Percentiles rank a stretch among this genome's conserved stretches.
Conservation (phyloP, 768 basidiomycete genomes). For the Baorangia bicolor region DNA sequence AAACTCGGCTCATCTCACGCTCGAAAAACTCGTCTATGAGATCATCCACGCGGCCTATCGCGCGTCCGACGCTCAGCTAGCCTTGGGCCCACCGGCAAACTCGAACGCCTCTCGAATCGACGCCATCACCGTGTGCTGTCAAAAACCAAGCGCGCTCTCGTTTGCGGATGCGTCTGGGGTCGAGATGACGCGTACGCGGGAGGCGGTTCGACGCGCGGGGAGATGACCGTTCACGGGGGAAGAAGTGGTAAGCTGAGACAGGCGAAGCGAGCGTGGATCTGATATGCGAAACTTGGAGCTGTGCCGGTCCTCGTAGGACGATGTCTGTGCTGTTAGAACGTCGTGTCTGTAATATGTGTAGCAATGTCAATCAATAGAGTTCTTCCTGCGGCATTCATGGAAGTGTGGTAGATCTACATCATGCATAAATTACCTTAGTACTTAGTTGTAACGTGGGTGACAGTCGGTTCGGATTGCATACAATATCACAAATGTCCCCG, state of each 20-base stretch:
- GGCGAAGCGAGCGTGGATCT: too few species aligned
- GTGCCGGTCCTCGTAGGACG: background rate
- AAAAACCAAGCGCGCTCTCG: slow-evolving; percentile 71
- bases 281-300: too few species aligned
- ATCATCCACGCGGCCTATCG: slow-evolving; percentile 51
- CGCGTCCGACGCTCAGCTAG: slow-evolving; percentile 49
- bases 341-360: background rate
- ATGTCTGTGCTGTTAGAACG: background rate
- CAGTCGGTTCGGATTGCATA: too few species aligned
- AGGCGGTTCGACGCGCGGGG: background rate
- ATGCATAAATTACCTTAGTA: too few species aligned
- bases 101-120: slow-evolving; percentile 30
- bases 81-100: too few species aligned
- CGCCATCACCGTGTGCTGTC: slow-evolving; percentile 50
- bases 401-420: too few species aligned
- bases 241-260: too few species aligned
- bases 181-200: slow-evolving; percentile 47
- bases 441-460: too few species aligned
- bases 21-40: slow-evolving; percentile 37
- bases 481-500: too few species aligned
- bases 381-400: too few species aligned
- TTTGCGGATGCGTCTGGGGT: slow-evolving; percentile 66
- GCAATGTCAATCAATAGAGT: background rate
- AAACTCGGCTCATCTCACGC: slow-evolving; percentile 16
- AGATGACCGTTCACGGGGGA: too few species aligned